Base-by-base conservation (phyloP, 768 basidiomycete genomes). In the Mrakia blollopis region DNA sequence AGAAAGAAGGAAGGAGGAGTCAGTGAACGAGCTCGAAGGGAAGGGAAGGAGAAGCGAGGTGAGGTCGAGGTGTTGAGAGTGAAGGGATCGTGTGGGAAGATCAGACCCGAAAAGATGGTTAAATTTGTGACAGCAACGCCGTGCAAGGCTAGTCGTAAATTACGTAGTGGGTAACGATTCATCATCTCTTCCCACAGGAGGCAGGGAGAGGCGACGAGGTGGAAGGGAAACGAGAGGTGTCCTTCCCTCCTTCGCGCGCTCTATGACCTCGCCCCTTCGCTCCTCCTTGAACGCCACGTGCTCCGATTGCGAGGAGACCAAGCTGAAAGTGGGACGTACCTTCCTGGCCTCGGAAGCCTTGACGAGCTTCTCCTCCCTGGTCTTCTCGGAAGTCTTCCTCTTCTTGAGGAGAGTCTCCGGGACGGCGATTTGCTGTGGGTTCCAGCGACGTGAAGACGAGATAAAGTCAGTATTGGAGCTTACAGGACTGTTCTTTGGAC, bases 361-460 rank as follows among this genome's bases (percentile, higher is more conserved):
- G 80, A 87, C 89, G 80, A 96, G 87, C 82, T 92, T 93, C 83
- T 96, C 94, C 87, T 95, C 94, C 82, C 93, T 88, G 79, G 91
- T 91, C 88, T 95, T 95, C 88, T 96, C 93, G 83, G 90, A 95
- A 87, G 94, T 92, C 87, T 95, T 94, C 87, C 95, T 91, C 88
- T 96, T 98, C 89, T 97, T 98, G 87, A 98, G 93, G 87, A 98
- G 90, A 83, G 95, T 98, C 91, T 97, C 95, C 85, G 95, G 95
- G 86, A 96, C 95, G 89, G 95, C 92, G 85, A 97, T 63, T 74
- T 74, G 73, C 77, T 78, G 73, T 18, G 8, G 50, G 39, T 10
- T 28, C 10, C 28, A 9, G 30, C n/a, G 18, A 52, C 61, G 25
- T 28, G 23, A 52, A 65, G 30, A 67, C 21, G 63, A 28, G 32